Evolutionary conservation across 108 stramenopile genomes (phyloP).

Genomic region (Conticribra weissflogii): DNA sequence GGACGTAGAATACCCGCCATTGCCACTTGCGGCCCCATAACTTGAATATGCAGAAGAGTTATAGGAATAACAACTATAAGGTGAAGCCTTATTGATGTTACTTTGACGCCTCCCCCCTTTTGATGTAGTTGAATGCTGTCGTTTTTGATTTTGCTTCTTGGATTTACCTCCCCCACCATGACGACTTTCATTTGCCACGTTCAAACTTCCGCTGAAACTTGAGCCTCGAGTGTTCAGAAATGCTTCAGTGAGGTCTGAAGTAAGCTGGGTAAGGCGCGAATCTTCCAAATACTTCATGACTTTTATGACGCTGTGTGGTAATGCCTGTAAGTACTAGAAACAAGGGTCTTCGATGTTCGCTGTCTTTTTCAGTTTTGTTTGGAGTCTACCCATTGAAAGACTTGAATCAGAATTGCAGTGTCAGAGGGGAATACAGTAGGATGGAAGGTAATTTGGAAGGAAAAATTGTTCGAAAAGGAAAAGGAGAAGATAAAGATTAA

Average conservation of each 20-base stretch:
- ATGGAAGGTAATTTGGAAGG: too few relatives aligned
- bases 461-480: too few relatives aligned
- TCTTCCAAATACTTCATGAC: slow-evolving; percentile 86
- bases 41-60: slow-evolving; percentile 43
- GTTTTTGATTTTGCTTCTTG: slow-evolving; percentile 8
- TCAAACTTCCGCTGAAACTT: slow-evolving; percentile 4
- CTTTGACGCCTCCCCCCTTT: slow-evolving; percentile 6
- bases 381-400: too few relatives aligned
- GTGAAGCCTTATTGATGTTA: not conserved
- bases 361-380: too few relatives aligned
- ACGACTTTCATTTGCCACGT: not conserved
- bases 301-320: not conserved
- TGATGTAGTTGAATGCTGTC: slow-evolving; percentile 6
- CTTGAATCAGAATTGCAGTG: too few relatives aligned
- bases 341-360: too few relatives aligned
- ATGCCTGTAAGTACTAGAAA: too few relatives aligned
- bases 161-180: not conserved
- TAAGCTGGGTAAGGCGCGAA: slow-evolving; percentile 72
- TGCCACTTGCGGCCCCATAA: slow-evolving; percentile 13
- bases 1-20: not conserved
- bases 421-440: too few relatives aligned
- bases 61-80: slow-evolving; percentile 23
- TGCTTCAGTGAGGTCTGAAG: slow-evolving; percentile 71
- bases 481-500: too few relatives aligned
- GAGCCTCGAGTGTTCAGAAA: slow-evolving; percentile 38